Evolutionary conservation across 345 rosid genomes (phyloP).

Genomic region (Conringia planisiliqua): DNA sequence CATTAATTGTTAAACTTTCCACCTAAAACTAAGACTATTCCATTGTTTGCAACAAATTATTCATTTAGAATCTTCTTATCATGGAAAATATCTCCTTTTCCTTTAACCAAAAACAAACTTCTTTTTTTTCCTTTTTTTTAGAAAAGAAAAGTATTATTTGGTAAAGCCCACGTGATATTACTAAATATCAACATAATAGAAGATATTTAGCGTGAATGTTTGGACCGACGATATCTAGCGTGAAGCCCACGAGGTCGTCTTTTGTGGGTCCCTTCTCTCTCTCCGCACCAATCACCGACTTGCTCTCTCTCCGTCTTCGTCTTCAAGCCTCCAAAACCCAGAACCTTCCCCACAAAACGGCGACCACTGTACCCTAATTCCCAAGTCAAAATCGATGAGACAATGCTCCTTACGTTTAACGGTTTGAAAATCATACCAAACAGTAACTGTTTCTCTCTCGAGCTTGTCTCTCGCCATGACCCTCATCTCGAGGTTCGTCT

Average conservation of each 20-base stretch:
- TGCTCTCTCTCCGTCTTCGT: neutral
- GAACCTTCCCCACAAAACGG: constrained; percentile 10
- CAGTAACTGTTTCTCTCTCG: neutral
- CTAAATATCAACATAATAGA: too few relatives aligned
- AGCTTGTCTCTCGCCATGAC: constrained; percentile 23
- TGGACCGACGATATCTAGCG: constrained; percentile 12
- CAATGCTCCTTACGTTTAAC: constrained; percentile 13
- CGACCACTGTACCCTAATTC: neutral
- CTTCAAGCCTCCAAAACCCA: constrained; percentile 21
- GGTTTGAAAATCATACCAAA: neutral
- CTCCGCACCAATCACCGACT: constrained; percentile 9
- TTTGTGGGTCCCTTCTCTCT: constrained; percentile 7
- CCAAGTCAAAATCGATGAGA: constrained; percentile 2
- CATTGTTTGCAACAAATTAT: too few relatives aligned
- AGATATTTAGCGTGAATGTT: neutral
- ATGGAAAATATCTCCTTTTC: too few relatives aligned
- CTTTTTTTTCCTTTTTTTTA: too few relatives aligned
- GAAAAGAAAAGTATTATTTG: too few relatives aligned
- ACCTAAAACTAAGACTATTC: too few relatives aligned
- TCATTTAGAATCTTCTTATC: too few relatives aligned
- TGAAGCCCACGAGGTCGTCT: constrained; percentile 23
- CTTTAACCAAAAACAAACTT: too few relatives aligned
- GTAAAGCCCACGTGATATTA: too few relatives aligned
- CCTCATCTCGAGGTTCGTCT: constrained; percentile 32
- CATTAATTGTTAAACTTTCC: too few relatives aligned